Conservation (phyloP, 768 basidiomycete genomes). For the Sporobolomyces phaffii region DNA sequence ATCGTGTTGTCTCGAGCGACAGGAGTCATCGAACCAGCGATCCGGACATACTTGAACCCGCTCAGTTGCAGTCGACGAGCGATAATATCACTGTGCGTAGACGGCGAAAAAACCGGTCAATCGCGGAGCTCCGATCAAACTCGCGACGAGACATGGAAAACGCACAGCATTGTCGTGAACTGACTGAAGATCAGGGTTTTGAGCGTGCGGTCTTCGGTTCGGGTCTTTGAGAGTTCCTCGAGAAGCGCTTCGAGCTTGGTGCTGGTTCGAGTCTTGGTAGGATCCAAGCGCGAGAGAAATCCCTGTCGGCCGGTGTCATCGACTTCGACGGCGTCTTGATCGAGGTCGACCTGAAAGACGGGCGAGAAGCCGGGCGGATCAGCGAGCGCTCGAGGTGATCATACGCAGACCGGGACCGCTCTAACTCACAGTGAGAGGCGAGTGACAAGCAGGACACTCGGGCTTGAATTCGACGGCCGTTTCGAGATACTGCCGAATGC, state of each 20-base stretch:
- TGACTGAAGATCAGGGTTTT: slow-evolving; percentile 97
- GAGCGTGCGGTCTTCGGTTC: slow-evolving; percentile 76
- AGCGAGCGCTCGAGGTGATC: too few relatives aligned
- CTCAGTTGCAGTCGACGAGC: slow-evolving; percentile 85
- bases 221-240: slow-evolving; percentile 81
- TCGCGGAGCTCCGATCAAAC: too few relatives aligned
- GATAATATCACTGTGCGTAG: slow-evolving; percentile 61
- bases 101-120: background rate
- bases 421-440: slow-evolving; percentile 65
- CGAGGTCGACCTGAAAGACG: slow-evolving; percentile 77
- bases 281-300: slow-evolving; percentile 80
- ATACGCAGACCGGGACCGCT: too few relatives aligned
- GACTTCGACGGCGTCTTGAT: slow-evolving; percentile 81
- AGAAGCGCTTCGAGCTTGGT: slow-evolving; percentile 94
- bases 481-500: slow-evolving; percentile 86
- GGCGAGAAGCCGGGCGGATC: background rate
- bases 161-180: slow-evolving; percentile 73
- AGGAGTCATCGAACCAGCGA: slow-evolving; percentile 96
- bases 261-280: slow-evolving; percentile 88
- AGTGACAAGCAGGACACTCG: slow-evolving; percentile 87
- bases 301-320: slow-evolving; percentile 75
- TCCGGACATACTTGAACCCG: slow-evolving; percentile 83
- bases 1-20: slow-evolving; percentile 69
- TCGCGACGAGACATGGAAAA: background rate
- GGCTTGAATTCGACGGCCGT: slow-evolving; percentile 73